phyloP scores from a whole-genome alignment of 257 asterid species.

The Solanum ossicruentum region DNA sequence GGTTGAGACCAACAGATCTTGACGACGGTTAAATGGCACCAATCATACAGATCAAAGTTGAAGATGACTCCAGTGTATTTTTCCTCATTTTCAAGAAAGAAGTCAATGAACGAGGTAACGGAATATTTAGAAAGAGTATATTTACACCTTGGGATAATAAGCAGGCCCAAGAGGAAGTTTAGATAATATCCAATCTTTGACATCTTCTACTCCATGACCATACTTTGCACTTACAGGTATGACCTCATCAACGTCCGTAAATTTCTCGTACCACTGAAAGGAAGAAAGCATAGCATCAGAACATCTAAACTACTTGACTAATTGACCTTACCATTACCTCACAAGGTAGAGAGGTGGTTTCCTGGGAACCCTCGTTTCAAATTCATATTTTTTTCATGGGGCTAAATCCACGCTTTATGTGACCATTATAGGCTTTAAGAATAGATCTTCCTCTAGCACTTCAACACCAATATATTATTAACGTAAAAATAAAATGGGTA shows the following conservation, averaged over 20 bases:
- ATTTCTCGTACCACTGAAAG: conserved; percentile 92
- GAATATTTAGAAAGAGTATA: background rate
- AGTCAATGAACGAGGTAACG: background rate
- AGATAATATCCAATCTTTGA: conserved; percentile 91
- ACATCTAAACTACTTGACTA: background rate
- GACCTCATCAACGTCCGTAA: conserved; percentile 81
- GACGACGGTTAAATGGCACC: background rate
- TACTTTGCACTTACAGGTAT: conserved; percentile 97
- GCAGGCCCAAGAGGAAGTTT: conserved; percentile 90
- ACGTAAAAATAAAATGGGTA: background rate
- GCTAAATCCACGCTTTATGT: background rate
- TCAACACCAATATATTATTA: background rate
- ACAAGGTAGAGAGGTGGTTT: no score
- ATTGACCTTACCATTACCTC: background rate
- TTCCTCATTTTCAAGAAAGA: background rate
- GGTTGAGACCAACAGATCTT: background rate
- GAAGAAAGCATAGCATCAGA: background rate
- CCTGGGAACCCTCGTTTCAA: background rate
- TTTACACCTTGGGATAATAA: conserved; percentile 73
- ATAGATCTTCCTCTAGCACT: background rate
- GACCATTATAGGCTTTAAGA: background rate
- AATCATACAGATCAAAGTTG: background rate
- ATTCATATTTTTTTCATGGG: background rate
- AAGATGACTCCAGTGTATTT: background rate
- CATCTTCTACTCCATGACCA: conserved; percentile 92